Evolutionary conservation across 805 yeast species (phyloP), one percentile per base, ranked within the genome.

Genomic region (Saccharomycodes ludwigii): DNA sequence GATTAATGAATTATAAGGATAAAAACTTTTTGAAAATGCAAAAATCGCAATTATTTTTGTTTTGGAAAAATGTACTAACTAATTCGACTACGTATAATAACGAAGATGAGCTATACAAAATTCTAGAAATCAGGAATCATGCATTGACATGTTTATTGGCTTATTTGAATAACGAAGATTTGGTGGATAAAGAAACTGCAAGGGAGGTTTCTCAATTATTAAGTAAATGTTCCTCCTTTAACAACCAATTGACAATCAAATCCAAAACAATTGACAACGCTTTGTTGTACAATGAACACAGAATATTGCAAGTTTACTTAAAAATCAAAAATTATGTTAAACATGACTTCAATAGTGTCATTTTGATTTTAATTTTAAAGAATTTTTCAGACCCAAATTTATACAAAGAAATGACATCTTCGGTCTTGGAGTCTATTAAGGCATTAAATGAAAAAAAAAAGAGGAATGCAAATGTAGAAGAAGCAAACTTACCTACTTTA

Each of bases 11-110:
- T 30, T 68, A 71, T 43, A 45, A 54, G 0, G 79, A 77, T 22
- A 64, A 65, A 11, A 55, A 61, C 16, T 68, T 71, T 34, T 57
- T 80, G 22, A 58, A 63, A 31, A 59, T 71, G 34, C 76, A 76
- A 40, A 55, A 66, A 10, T 64, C 73, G 3, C 83, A 76, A 40
- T 59, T 80, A 30, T 51, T 79, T 28, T 50, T 62, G 7, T 58
- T 78, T 35, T 80, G 86, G 86, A 73, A 73, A 38, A 64, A 68
- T 26, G 57, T 76, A 6, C 44, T 74, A 23, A 65, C 71, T 2
- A 70, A 69, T 28, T 58, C 69, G 3, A 63, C 66, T 33, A 62
- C 66, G 10, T 58, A 66, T 11, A 45, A 53, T 3, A 48, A 47
- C 18, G 55, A 51, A 17, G 55, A 54, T 15, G 60, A 50, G 12